Conservation (phyloP, 306 rosid genomes). For the Psophocarpus tetragonolobus region DNA sequence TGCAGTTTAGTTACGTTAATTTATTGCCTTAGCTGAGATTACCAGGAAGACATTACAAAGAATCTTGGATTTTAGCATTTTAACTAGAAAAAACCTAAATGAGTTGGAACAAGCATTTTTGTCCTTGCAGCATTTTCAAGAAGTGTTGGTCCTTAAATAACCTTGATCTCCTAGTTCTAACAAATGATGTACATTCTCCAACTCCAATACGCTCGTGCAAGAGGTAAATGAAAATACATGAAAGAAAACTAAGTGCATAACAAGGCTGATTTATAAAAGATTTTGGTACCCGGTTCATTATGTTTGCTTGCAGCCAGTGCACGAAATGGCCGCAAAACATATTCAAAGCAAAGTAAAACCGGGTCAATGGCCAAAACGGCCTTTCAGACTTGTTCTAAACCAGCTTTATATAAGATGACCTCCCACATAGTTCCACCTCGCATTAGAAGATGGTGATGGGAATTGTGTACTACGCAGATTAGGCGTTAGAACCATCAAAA, state of each 20-base stretch:
- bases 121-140: constrained; percentile 18
- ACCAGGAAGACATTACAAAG: neutral
- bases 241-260: constrained; percentile 24
- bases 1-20: neutral
- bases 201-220: constrained; percentile 19
- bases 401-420: constrained; percentile 38
- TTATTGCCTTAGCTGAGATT: neutral
- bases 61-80: neutral
- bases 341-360: constrained; percentile 27
- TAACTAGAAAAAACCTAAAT: neutral
- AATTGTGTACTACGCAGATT: constrained; percentile 30
- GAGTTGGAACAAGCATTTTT: constrained; percentile 25
- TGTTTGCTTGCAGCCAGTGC: constrained; percentile 35
- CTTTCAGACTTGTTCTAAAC: constrained; percentile 29
- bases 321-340: constrained; percentile 26
- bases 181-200: constrained; percentile 51
- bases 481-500: constrained; percentile 69
- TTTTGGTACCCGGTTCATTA: constrained; percentile 48
- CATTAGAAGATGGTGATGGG: neutral
- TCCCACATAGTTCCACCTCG: constrained; percentile 23
- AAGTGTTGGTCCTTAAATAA: constrained; percentile 27
- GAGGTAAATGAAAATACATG: constrained; percentile 18
- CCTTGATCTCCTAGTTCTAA: constrained; percentile 29
- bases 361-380: constrained; percentile 14
- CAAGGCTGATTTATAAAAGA: constrained; percentile 40